Base-by-base conservation (phyloP, 768 basidiomycete genomes). In the Dictyophora rubrovolvata region DNA sequence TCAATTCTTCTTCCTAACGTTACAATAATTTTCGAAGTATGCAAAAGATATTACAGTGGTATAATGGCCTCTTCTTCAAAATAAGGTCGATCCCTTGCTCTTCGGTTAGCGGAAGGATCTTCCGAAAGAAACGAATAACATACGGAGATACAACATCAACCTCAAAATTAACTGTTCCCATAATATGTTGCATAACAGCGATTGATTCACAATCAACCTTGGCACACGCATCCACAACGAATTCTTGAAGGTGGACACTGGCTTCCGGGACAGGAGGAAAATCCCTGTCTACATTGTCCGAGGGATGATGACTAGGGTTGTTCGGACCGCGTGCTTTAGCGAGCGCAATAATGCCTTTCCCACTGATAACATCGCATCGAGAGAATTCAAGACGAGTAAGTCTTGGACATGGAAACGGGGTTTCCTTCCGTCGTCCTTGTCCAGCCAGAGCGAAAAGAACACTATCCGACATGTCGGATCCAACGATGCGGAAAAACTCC, bases 401-500 rank as follows among this genome's bases (percentile, higher is more conserved):
- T 21, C 48, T 12, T 23, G 57, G 57, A 42, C 57, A 59, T n/a
- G 50, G 36, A 47, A 47, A 51, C 37, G 33, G 12, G 20, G 47
- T 47, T 1, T 33, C n/a, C 2, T n/a, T 42, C n/a, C 42, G 12
- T 17, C 18, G 22, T 6, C 20, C 23, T 33, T 20, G 49, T 20
- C 22, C 18, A 48, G 73, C 74, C 21, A 90, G 72, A 61, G 87
- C 73, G 34, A 71, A 69, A 47, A 89, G 74, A 60, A 89, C 88
- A 46, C 73, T 80, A 71, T 89, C 76, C 23, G 86, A 86, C 87
- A 89, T 86, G 69, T 90, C 88, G 9, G 86, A 89, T 21, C 84
- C 87, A 57, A 84, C 82, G 64, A 90, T 89, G 51, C 78, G 75
- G 68, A 90, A 90, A 53, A 82, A 78, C 64, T 79, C 78, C 51